These are phyloP conservation scores for Zalerion maritima DNA, from an alignment of 495 filamentous ascomycete species.

Conservation along the genomic window DNA sequence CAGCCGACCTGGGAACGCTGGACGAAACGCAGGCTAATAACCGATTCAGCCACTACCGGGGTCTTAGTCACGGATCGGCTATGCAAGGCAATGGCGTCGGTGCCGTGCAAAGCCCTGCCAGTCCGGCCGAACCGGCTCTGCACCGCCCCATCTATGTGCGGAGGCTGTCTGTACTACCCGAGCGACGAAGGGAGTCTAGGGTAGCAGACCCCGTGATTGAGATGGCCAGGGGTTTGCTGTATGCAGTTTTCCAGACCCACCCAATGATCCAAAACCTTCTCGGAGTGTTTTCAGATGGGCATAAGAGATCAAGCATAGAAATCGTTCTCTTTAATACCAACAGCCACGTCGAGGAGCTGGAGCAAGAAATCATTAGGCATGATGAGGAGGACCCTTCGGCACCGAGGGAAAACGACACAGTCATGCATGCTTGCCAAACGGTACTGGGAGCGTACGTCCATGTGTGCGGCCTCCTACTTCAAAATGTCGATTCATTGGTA, in stretches of 20 bases:
- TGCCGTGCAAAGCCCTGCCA: conserved; percentile 35
- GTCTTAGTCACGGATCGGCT: conserved; percentile 66
- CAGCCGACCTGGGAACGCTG: conserved; percentile 57
- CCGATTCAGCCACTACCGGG: conserved; percentile 66
- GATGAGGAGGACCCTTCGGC: conserved; percentile 38
- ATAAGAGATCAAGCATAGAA: conserved; percentile 57
- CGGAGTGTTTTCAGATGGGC: conserved; percentile 51
- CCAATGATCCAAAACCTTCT: conserved; percentile 59
- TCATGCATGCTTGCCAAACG: conserved; percentile 47
- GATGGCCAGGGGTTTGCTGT: conserved; percentile 74
- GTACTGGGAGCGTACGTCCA: conserved; percentile 66
- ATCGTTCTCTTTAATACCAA: conserved; percentile 66
- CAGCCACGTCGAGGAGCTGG: conserved; percentile 57
- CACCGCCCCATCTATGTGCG: conserved; percentile 48
- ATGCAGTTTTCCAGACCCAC: conserved; percentile 69
- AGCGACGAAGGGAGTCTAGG: conserved; percentile 51
- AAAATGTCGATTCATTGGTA: conserved; percentile 55
- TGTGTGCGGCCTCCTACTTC: conserved; percentile 53
- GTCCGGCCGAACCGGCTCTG: conserved; percentile 39
- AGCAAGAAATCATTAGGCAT: conserved; percentile 54
- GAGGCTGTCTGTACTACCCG: conserved; percentile 70
- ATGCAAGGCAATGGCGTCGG: conserved; percentile 39
- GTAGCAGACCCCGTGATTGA: conserved; percentile 52
- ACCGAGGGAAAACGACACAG: conserved; percentile 47
- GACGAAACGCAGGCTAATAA: conserved; percentile 56